Evolutionary conservation across 2,329 filamentous ascomycete genomes (phyloP).

Genomic region (Daldinia sp.): DNA sequence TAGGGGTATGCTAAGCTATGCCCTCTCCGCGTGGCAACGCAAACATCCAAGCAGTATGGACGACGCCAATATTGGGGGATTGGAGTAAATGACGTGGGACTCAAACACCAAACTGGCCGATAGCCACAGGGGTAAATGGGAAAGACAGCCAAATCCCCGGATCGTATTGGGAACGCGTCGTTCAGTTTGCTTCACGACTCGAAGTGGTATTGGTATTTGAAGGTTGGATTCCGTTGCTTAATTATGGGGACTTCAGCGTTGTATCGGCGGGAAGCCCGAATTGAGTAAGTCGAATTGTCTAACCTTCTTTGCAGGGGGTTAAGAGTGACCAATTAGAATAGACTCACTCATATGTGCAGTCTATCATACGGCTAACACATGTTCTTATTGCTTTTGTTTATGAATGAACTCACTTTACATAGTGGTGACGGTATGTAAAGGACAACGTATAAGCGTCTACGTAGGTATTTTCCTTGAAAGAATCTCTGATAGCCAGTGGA

Average conservation of each 20-base stretch:
- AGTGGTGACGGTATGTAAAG: no score
- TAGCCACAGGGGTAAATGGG: slow-evolving; percentile 33
- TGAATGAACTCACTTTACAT: no score
- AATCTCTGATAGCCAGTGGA: no score
- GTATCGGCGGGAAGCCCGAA: slow-evolving; percentile 10
- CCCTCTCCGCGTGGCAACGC: slow-evolving; percentile 32
- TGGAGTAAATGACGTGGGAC: slow-evolving; percentile 29
- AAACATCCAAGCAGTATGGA: slow-evolving; percentile 18
- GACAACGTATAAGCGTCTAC: background rate
- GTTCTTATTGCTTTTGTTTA: background rate
- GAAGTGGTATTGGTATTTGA: slow-evolving; percentile 8
- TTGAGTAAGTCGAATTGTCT: slow-evolving; percentile 19
- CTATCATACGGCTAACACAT: background rate
- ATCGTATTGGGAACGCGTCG: slow-evolving; percentile 24
- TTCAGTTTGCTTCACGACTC: slow-evolving; percentile 12
- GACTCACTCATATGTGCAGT: background rate
- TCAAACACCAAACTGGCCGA: slow-evolving; percentile 11
- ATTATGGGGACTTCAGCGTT: background rate
- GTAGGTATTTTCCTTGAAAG: background rate
- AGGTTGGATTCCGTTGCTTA: slow-evolving; percentile 6
- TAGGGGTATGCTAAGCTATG: slow-evolving; percentile 34
- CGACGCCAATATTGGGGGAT: slow-evolving; percentile 15
- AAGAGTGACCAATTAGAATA: background rate
- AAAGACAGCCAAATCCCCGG: slow-evolving; percentile 21
- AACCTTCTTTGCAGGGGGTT: background rate